These are phyloP conservation scores for Malassezia equina DNA, from an alignment of 1,284 basidiomycete species.

Conservation along the genomic window DNA sequence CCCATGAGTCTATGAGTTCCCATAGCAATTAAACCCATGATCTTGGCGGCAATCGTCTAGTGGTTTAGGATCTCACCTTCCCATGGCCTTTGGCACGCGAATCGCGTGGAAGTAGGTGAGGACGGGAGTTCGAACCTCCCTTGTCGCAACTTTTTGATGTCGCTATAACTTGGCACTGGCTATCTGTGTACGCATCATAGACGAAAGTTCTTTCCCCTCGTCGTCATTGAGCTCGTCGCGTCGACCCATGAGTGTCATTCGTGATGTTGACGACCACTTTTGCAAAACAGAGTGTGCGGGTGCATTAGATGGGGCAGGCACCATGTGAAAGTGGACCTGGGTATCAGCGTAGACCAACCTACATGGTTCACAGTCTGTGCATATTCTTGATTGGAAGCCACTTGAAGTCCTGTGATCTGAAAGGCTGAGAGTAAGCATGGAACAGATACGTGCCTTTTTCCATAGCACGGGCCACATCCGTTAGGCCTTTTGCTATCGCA, in stretches of 20 bases:
- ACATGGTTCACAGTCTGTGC: constrained; percentile 16
- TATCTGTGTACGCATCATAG: neutral
- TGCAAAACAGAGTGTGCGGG: neutral
- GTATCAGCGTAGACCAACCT: neutral
- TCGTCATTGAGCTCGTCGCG: constrained; percentile 11
- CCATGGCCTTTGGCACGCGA: constrained; percentile 15
- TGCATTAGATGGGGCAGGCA: neutral
- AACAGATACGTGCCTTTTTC: constrained; percentile 6
- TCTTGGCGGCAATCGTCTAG: constrained; percentile 20
- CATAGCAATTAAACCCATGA: neutral
- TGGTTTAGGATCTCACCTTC: constrained; percentile 24
- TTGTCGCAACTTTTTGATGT: constrained; percentile 16
- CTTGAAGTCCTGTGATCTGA: constrained; percentile 5
- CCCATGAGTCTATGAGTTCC: neutral
- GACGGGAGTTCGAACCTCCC: constrained; percentile 21
- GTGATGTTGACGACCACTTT: constrained; percentile 1
- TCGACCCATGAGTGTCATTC: neutral
- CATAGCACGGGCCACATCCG: constrained; percentile 10
- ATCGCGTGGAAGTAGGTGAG: constrained; percentile 17
- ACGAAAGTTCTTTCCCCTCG: constrained; percentile 2
- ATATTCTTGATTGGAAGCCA: constrained; percentile 15
- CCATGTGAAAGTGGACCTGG: constrained; percentile 18
- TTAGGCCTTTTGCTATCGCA: neutral
- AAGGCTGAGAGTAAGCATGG: neutral
- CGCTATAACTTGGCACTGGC: neutral